Evolutionary conservation across 257 asterid genomes (phyloP).

Genomic region (Penstemon davidsonii): DNA sequence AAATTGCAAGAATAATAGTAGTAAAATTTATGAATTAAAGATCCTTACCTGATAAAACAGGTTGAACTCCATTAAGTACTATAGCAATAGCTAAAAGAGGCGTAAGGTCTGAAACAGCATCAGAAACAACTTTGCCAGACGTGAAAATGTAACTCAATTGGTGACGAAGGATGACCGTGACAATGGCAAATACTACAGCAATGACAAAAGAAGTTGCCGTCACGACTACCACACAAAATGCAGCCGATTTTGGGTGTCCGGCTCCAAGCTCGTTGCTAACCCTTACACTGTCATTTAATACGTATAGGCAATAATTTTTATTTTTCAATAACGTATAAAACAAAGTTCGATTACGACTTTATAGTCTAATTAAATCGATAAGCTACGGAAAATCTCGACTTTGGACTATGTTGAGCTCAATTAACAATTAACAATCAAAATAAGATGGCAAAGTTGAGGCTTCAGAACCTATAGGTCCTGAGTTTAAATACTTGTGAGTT

Average conservation of each 20-base stretch:
- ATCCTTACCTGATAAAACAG: slow-evolving; percentile 64
- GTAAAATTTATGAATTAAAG: no score
- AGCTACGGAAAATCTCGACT: no score
- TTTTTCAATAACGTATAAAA: no score
- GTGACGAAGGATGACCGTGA: slow-evolving; percentile 39
- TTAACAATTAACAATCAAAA: no score
- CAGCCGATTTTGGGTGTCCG: slow-evolving; percentile 73
- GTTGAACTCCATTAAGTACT: slow-evolving; percentile 70
- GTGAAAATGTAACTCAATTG: slow-evolving; percentile 62
- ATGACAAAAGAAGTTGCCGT: slow-evolving; percentile 41
- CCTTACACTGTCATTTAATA: slow-evolving; percentile 41
- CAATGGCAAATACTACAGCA: slow-evolving; percentile 31
- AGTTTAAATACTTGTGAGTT: no score
- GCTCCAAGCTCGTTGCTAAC: slow-evolving; percentile 82
- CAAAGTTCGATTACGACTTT: no score
- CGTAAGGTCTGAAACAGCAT: slow-evolving; percentile 55
- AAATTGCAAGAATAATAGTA: background rate
- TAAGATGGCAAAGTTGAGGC: no score
- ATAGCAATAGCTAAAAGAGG: slow-evolving; percentile 55
- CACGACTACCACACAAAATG: slow-evolving; percentile 53
- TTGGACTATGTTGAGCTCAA: no score
- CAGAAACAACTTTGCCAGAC: slow-evolving; percentile 48
- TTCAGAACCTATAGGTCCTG: no score
- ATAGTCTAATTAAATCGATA: no score
- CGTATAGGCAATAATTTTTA: no score